Evolutionary conservation across 352 stramenopile genomes (phyloP), one percentile per base, ranked within the genome.

Genomic region (Albugo candida): DNA sequence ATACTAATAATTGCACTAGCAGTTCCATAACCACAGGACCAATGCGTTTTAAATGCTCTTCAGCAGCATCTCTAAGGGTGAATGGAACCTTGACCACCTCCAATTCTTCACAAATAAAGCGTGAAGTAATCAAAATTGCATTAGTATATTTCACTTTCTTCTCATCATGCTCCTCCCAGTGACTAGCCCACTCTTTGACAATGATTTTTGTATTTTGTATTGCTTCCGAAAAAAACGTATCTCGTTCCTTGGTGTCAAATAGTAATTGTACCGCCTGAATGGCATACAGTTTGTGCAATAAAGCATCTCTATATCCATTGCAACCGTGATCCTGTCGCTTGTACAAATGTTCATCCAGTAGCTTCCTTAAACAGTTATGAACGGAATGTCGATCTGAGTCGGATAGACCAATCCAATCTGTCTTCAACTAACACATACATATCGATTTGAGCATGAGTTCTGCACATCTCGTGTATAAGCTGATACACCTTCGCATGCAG

Each of bases 91-190:
- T 64, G 13, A 65, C 69, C 17, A 80, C 65, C 36, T 77, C 58
- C 48, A 81, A 67, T 54, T 82, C 69, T 36, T 84, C 72, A 48
- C 69, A 79, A 11, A 84, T 56, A 52, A 62, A 81, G 13, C 69
- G 63, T 36, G 69, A 54, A 45, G 81, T 67, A 1, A 58, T 60
- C 31, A 84, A 49, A 47, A 81, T 63, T 61, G 55, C 38, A 84
- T 48, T 36, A 74, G 42, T 40, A 50, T 37, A 37, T 55, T 67
- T 40, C 69, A 81, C 24, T 77, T 60, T n/a, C 70, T 58, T 2
- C 67, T 67, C 14, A 56, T 59, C 18, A 70, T 77, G 41, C 73
- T 65, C 55, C 81, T 56, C 0, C 52, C 61, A 34, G 79, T 65
- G 0, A 68, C 68, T 53, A 79, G 71, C 14, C 24, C 24, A 31